Conservation (phyloP, 495 filamentous ascomycete species). For the Aspergillus olivimuriae region DNA sequence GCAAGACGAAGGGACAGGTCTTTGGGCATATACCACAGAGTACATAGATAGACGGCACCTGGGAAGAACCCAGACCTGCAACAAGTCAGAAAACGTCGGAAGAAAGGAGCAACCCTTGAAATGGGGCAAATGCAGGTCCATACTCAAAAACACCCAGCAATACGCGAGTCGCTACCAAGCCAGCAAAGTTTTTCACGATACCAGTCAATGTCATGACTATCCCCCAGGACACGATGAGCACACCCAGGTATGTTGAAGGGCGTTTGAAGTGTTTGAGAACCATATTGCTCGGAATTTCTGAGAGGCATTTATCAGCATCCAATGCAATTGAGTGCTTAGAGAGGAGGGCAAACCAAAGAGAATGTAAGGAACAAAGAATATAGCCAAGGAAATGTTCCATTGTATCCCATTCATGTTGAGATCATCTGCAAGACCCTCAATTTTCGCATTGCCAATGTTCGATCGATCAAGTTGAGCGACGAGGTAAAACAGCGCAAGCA, state of each 20-base stretch:
- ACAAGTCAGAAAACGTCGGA: background rate
- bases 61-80: conserved; percentile 50
- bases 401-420: conserved; percentile 11
- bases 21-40: conserved; percentile 61
- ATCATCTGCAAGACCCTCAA: conserved; percentile 12
- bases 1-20: conserved; percentile 60
- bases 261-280: conserved; percentile 13
- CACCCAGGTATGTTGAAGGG: conserved; percentile 14
- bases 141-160: conserved; percentile 20
- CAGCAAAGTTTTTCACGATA: conserved; percentile 29
- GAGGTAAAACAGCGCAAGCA: conserved; percentile 5
- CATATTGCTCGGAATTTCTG: conserved; percentile 24
- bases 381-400: conserved; percentile 27
- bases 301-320: too few relatives aligned
- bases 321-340: too few relatives aligned
- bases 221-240: conserved; percentile 30
- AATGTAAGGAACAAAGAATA: conserved; percentile 36
- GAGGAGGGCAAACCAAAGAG: too few relatives aligned
- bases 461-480: conserved; percentile 8
- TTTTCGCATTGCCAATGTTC: conserved; percentile 18
- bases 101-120: too few relatives aligned
- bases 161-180: conserved; percentile 13
- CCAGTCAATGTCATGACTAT: conserved; percentile 40
- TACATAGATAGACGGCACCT: conserved; percentile 60
- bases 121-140: too few relatives aligned